phyloP scores from a whole-genome alignment of 2,329 filamentous ascomycete species.

The Xylaria sp. region DNA sequence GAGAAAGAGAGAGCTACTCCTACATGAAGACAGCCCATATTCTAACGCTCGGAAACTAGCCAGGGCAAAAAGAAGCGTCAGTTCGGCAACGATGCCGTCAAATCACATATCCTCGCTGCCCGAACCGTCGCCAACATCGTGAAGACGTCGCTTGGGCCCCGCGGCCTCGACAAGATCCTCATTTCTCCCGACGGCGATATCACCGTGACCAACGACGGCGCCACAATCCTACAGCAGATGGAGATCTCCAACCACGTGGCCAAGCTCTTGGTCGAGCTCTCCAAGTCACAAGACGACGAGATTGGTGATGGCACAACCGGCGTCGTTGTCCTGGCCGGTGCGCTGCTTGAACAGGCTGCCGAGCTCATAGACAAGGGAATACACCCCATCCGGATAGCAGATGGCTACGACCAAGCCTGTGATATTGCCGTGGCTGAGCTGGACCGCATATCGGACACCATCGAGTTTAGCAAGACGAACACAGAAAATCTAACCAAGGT shows the following conservation, averaged over 20 bases:
- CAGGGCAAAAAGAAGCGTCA: slow-evolving; percentile 98
- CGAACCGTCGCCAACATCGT: slow-evolving; percentile 97
- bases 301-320: slow-evolving; percentile 98
- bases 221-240: slow-evolving; percentile 98
- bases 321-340: slow-evolving; percentile 94
- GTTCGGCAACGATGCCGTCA: slow-evolving; percentile 96
- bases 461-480: slow-evolving; percentile 83
- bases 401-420: slow-evolving; percentile 97
- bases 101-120: slow-evolving; percentile 96
- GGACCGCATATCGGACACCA: slow-evolving; percentile 90
- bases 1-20: not conserved
- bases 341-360: slow-evolving; percentile 93
- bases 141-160: slow-evolving; percentile 94
- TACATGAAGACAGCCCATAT: slow-evolving; percentile 10
- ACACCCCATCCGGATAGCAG: slow-evolving; percentile 97
- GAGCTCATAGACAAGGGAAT: slow-evolving; percentile 99
- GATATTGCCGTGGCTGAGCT: slow-evolving; percentile 94
- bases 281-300: slow-evolving; percentile 98
- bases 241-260: slow-evolving; percentile 99
- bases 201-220: slow-evolving; percentile 98
- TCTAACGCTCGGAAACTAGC: slow-evolving; percentile 59
- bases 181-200: slow-evolving; percentile 99
- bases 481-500: slow-evolving; percentile 92
- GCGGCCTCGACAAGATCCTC: slow-evolving; percentile 98
- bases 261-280: slow-evolving; percentile 95